Base-by-base conservation (phyloP, 371 early-diverging fungal genomes). In the Rhizopus delemar region DNA sequence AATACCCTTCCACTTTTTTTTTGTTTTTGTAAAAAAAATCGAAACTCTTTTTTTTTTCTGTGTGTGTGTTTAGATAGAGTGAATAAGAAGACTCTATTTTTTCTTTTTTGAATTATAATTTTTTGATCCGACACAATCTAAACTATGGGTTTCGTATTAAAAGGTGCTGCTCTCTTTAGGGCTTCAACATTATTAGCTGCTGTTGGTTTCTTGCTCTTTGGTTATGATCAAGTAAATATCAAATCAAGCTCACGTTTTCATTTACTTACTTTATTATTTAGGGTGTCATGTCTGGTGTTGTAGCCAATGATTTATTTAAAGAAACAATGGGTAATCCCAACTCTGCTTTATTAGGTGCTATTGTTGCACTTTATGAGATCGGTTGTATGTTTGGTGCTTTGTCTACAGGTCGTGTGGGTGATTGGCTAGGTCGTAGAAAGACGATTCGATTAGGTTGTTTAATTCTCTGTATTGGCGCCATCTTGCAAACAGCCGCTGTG, bases 271-370 rank as follows among this genome's bases (percentile, higher is more conserved):
- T 15, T 29, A 1, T 15, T 46, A 5, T 46, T 8, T 43, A 70
- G 71, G 74, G 74, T 69, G 80, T 76, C 36, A 76, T 74, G 76
- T 79, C 80, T 45, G 76, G 77, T 69, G 70, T 76, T 28, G 64
- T 74, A 41, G 65, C 75, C 28, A 74, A 68, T 33, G 54, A 74
- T 7, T 22, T 31, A 4, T 79, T 76, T 48, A 57, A 58, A 43
- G 43, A 52, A 22, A 63, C 61, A 13, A 79, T 79, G 80, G 75
- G 77, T 31, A 38, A 62, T 31, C 68, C 73, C 1, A 60, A 61
- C 46, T 68, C 74, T 41, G 52, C 46, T 41, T n/a, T 65, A 11
- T 32, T 59, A 6, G 65, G 60, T 48, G 53, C 56, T 29, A 55
- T 59, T 29, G 65, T 80, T 0, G 75, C 80, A 5, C 53, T 77